Conservation (phyloP, 208 protist species). For the Leishmania mexicana region DNA sequence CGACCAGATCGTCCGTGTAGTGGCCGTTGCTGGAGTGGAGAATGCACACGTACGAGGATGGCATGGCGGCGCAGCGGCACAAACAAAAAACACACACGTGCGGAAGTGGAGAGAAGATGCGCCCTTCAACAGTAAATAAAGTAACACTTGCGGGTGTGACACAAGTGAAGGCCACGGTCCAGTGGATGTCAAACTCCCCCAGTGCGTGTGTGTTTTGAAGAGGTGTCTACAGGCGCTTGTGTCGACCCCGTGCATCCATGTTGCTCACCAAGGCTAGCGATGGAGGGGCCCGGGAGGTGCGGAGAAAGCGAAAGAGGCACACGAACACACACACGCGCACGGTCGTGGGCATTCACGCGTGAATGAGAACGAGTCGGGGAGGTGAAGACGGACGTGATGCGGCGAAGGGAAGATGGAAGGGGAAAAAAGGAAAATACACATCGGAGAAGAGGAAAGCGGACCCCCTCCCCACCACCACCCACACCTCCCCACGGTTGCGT, state of each 20-base stretch:
- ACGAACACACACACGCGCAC: not conserved
- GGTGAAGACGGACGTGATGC: not conserved
- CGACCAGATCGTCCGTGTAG: constrained; percentile 50
- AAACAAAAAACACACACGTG: not conserved
- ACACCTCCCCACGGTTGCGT: not conserved
- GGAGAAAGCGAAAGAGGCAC: not conserved
- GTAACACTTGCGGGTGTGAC: not conserved
- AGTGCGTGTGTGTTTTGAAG: not conserved
- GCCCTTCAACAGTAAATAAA: not conserved
- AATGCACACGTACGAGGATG: constrained; percentile 45
- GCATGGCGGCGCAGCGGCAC: constrained; percentile 10
- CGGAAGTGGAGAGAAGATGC: not conserved
- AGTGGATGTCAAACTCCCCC: not conserved
- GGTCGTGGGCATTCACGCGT: not conserved
- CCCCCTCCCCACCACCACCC: not conserved
- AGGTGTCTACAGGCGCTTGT: not conserved
- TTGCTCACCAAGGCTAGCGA: not conserved
- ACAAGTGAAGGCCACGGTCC: not conserved
- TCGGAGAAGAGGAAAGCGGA: not conserved
- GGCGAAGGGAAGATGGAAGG: not conserved
- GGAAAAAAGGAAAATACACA: not conserved
- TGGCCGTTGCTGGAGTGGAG: constrained; percentile 56
- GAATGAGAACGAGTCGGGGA: not conserved
- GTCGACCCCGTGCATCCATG: not conserved
- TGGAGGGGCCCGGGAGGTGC: not conserved